Conservation (phyloP, 495 filamentous ascomycete species). For the Penicillium paxilli region DNA sequence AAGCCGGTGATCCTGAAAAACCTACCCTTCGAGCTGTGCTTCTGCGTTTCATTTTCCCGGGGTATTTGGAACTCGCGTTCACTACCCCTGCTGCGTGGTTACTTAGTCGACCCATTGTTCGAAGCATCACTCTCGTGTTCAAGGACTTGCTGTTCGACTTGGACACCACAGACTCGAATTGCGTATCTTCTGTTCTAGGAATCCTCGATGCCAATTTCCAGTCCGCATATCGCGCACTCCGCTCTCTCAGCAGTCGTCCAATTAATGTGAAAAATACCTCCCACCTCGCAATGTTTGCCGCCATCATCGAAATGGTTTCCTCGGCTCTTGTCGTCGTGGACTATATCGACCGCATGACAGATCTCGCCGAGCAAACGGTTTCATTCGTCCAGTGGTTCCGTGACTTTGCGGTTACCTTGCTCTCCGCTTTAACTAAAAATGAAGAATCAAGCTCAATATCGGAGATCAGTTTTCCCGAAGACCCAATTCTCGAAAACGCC, state of each 20-base stretch:
- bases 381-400: constrained; percentile 33
- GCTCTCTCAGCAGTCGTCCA: constrained; percentile 26
- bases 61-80: constrained; percentile 58
- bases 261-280: constrained; percentile 39
- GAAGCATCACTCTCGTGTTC: constrained; percentile 47
- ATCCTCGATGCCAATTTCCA: constrained; percentile 48
- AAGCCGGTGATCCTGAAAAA: constrained; percentile 39
- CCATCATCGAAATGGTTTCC: constrained; percentile 47
- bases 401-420: constrained; percentile 28
- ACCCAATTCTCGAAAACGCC: neutral
- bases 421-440: constrained; percentile 10
- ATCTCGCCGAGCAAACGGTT: constrained; percentile 17
- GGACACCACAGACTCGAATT: constrained; percentile 43
- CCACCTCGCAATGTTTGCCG: constrained; percentile 37
- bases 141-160: constrained; percentile 49
- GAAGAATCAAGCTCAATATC: neutral
- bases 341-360: constrained; percentile 47
- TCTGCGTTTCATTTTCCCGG: constrained; percentile 61
- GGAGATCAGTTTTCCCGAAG: neutral
- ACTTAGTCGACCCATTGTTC: constrained; percentile 55
- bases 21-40: constrained; percentile 59
- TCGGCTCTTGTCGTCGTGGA: constrained; percentile 51
- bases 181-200: constrained; percentile 41
- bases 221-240: constrained; percentile 38
- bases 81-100: constrained; percentile 56